Conservation (phyloP, 2,329 filamentous ascomycete species). For the Hymenoscyphus repandus region DNA sequence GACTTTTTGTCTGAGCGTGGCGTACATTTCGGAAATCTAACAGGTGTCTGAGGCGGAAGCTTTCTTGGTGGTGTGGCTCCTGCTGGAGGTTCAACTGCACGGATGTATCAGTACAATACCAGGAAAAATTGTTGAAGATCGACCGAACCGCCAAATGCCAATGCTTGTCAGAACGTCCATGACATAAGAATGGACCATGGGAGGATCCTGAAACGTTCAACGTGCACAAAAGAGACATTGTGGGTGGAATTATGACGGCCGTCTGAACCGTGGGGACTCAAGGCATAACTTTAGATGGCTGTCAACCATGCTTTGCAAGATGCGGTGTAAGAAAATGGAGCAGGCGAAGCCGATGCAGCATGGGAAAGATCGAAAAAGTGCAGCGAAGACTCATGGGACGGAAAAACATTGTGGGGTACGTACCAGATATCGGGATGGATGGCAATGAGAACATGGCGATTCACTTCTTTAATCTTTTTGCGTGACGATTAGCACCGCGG, state of each 20-base stretch:
- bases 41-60: conserved; percentile 24
- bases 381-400: neutral
- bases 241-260: conserved; percentile 2
- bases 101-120: neutral
- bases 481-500: neutral
- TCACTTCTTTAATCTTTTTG: neutral
- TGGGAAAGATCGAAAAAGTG: neutral
- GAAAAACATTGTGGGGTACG: neutral
- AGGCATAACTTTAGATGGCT: conserved; percentile 12
- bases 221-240: conserved; percentile 2
- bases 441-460: neutral
- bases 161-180: neutral
- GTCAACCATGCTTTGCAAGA: conserved; percentile 3
- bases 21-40: conserved; percentile 24
- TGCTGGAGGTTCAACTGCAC: conserved; percentile 8
- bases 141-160: conserved; percentile 1
- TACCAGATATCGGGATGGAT: neutral
- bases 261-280: conserved; percentile 8
- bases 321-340: neutral
- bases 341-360: neutral
- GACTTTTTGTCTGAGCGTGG: conserved; percentile 36
- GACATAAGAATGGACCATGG: conserved; percentile 5
- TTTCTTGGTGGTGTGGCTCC: conserved; percentile 21
- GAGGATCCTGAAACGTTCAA: conserved; percentile 9
- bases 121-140: neutral